phyloP scores from a whole-genome alignment of 306 rosid genomes.

The Inga oerstediana region DNA sequence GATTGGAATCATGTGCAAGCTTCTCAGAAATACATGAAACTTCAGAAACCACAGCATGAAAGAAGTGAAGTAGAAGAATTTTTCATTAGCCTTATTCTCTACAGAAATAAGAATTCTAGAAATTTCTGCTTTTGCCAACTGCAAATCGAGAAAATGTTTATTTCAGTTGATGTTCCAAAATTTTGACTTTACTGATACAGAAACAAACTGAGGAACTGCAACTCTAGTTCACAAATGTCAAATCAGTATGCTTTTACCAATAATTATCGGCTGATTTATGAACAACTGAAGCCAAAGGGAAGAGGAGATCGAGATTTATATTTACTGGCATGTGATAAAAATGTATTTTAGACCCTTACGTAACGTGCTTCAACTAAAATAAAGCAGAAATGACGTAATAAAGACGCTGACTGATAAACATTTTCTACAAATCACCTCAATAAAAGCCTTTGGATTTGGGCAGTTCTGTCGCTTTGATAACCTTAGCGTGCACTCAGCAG shows the following conservation, averaged over 20 bases:
- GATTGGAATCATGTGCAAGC: conserved; percentile 13
- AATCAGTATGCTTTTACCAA: not conserved
- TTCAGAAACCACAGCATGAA: conserved; percentile 8
- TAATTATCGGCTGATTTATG: conserved; percentile 24
- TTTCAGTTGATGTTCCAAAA: not conserved
- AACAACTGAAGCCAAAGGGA: not conserved
- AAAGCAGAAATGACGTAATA: not conserved
- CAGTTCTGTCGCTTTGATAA: conserved; percentile 90
- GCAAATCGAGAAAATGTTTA: not conserved
- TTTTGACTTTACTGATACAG: not conserved
- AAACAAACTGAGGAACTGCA: not conserved
- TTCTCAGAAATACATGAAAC: not conserved
- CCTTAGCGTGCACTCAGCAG: conserved; percentile 79
- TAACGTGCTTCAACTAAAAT: not conserved
- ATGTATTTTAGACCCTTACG: not conserved
- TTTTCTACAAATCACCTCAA: conserved; percentile 57
- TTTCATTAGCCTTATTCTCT: not conserved
- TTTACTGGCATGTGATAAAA: not conserved
- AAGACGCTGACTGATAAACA: not conserved
- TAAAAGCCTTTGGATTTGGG: conserved; percentile 93
- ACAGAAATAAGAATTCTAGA: not conserved
- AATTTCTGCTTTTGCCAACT: not conserved
- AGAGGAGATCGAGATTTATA: not conserved
- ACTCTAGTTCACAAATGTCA: not conserved
- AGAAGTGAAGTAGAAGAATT: not conserved